These are phyloP conservation scores for Cyberlindnera xishuangbannaensis DNA, from an alignment of 805 yeast genomes.

Conservation along the genomic window DNA sequence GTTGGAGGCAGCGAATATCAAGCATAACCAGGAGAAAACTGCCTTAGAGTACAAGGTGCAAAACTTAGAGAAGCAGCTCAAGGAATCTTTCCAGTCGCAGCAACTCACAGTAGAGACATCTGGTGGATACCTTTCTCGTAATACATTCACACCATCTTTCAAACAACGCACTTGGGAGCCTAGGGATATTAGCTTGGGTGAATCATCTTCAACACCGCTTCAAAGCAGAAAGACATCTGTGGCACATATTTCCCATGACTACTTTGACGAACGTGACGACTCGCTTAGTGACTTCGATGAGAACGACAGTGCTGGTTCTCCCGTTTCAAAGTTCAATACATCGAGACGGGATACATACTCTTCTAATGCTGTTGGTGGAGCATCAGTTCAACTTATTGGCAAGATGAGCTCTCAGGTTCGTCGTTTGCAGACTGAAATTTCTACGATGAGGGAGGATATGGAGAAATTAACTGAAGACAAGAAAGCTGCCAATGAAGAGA, in stretches of 20 bases:
- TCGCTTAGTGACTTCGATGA: conserved; percentile 11
- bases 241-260: conserved; percentile 7
- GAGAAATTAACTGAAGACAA: conserved; percentile 49
- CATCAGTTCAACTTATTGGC: conserved; percentile 57
- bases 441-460: conserved; percentile 59
- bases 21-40: conserved; percentile 13
- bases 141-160: conserved; percentile 18
- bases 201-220: conserved; percentile 43
- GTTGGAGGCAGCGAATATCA: conserved; percentile 16
- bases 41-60: conserved; percentile 17
- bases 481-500: conserved; percentile 61
- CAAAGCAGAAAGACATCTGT: conserved; percentile 10
- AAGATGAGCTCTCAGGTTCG: conserved; percentile 74
- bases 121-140: conserved; percentile 5
- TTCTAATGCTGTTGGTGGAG: conserved; percentile 15
- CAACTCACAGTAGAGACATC: conserved; percentile 8
- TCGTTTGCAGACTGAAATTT: conserved; percentile 72
- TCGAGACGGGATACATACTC: conserved; percentile 6
- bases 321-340: conserved; percentile 16
- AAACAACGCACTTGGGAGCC: conserved; percentile 21
- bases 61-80: conserved; percentile 14
- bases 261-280: conserved; percentile 11
- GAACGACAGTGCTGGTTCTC: conserved; percentile 15
- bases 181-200: conserved; percentile 36
- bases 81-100: conserved; percentile 18